Evolutionary conservation across 176 grass and related monocot genomes (phyloP).

Genomic region (Oryza rufipogon): DNA sequence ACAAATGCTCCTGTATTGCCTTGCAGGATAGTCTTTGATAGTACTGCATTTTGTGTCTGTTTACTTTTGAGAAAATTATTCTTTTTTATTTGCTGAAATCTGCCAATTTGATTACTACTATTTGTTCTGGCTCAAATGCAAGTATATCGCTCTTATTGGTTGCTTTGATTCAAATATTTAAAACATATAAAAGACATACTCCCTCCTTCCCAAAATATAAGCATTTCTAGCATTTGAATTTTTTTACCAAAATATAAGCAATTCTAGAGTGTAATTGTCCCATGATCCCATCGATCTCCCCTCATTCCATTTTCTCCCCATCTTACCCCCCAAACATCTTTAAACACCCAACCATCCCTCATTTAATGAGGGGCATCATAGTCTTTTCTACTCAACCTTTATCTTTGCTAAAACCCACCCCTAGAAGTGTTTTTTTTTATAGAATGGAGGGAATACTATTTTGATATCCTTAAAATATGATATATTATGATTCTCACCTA

Average conservation of each 20-base stretch:
- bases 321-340: too few species aligned
- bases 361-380: too few species aligned
- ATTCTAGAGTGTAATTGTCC: too few species aligned
- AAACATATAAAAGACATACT: constrained; percentile 15
- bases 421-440: too few species aligned
- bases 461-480: constrained; percentile 19
- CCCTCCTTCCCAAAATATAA: too few species aligned
- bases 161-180: constrained; percentile 24
- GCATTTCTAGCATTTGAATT: too few species aligned
- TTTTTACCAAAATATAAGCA: too few species aligned
- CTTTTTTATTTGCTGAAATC: constrained; percentile 21
- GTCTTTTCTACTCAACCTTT: too few species aligned
- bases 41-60: neutral
- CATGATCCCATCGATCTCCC: too few species aligned
- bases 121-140: constrained; percentile 1
- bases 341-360: too few species aligned
- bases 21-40: constrained; percentile 21
- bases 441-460: neutral
- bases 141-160: neutral
- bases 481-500: constrained; percentile 9
- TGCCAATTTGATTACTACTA: constrained; percentile 21
- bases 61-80: constrained; percentile 25
- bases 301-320: too few species aligned
- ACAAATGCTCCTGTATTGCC: constrained; percentile 21
- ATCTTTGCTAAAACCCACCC: too few species aligned